Percentiles rank a stretch among this genome's conserved stretches.
Evolutionary conservation across 164 flowering plant species (phyloP).

Genomic region (Macadamia integrifolia): DNA sequence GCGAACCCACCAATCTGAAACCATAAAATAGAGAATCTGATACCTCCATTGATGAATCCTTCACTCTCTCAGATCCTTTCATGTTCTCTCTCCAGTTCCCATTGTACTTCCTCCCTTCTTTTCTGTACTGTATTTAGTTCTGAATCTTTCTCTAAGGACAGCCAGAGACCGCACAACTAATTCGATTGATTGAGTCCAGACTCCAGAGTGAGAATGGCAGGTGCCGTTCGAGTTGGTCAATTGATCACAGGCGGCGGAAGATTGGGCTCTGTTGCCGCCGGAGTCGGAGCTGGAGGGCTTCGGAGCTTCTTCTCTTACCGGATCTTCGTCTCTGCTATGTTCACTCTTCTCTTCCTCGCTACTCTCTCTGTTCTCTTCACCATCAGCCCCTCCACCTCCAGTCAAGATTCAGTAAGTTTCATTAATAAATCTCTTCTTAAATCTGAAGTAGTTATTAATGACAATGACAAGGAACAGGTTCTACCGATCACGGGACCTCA

Average conservation of each 20-base stretch:
- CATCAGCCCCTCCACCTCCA: conserved; percentile 33
- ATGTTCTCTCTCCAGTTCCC: too few relatives aligned
- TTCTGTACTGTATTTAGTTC: too few relatives aligned
- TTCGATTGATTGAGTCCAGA: too few relatives aligned
- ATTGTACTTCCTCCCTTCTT: too few relatives aligned
- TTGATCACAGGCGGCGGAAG: conserved; percentile 29
- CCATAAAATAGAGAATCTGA: too few relatives aligned
- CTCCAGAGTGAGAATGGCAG: conserved; percentile 9
- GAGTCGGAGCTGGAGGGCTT: conserved; percentile 30
- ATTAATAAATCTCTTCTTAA: too few relatives aligned
- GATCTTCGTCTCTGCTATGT: conserved; percentile 77
- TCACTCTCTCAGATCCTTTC: too few relatives aligned
- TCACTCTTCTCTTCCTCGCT: conserved; percentile 81
- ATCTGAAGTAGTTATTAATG: too few relatives aligned
- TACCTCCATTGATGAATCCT: too few relatives aligned
- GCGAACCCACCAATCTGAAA: too few relatives aligned
- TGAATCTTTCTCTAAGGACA: too few relatives aligned
- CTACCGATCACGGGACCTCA: conserved; percentile 29
- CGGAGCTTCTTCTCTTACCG: conserved; percentile 66
- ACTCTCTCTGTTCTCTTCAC: conserved; percentile 66
- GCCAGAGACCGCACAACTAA: too few relatives aligned
- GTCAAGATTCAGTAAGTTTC: conserved; percentile 39
- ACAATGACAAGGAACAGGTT: conserved; percentile 16
- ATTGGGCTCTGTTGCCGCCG: neutral
- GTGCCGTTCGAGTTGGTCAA: conserved; percentile 15